Evolutionary conservation across 768 basidiomycete species (phyloP).

Genomic region (Termitomyces sp.): DNA sequence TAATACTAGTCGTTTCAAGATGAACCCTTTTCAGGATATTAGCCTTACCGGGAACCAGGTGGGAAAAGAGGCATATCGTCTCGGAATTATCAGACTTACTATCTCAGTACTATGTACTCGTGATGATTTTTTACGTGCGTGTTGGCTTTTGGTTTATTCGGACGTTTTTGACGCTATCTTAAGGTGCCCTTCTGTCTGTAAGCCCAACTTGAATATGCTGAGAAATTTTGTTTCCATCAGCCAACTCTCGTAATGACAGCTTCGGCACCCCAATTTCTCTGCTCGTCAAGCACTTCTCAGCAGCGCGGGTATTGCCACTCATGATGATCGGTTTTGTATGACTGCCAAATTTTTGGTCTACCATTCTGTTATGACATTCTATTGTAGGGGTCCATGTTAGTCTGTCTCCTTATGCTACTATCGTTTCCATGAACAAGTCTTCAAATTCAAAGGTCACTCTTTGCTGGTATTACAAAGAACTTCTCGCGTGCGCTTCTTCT

Average conservation of each 20-base stretch:
- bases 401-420: neutral
- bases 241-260: conserved; percentile 16
- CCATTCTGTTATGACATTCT: neutral
- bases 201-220: conserved; percentile 16
- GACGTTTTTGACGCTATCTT: neutral
- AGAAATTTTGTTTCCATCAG: neutral
- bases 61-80: neutral
- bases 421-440: neutral
- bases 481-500: conserved; percentile 33
- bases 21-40: conserved; percentile 30
- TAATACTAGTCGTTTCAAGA: neutral
- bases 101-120: conserved; percentile 41
- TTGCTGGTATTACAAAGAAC: conserved; percentile 41
- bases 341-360: neutral
- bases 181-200: conserved; percentile 47
- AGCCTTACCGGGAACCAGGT: conserved; percentile 43
- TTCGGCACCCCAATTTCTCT: conserved; percentile 49
- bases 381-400: conserved; percentile 38
- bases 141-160: neutral
- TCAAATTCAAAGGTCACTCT: conserved; percentile 32
- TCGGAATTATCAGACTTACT: neutral
- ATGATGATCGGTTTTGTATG: conserved; percentile 51
- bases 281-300: conserved; percentile 44
- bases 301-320: conserved; percentile 41
- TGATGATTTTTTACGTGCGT: conserved; percentile 43